phyloP scores from a whole-genome alignment of 2,329 filamentous ascomycete genomes.

The Colletotrichum simmondsii region DNA sequence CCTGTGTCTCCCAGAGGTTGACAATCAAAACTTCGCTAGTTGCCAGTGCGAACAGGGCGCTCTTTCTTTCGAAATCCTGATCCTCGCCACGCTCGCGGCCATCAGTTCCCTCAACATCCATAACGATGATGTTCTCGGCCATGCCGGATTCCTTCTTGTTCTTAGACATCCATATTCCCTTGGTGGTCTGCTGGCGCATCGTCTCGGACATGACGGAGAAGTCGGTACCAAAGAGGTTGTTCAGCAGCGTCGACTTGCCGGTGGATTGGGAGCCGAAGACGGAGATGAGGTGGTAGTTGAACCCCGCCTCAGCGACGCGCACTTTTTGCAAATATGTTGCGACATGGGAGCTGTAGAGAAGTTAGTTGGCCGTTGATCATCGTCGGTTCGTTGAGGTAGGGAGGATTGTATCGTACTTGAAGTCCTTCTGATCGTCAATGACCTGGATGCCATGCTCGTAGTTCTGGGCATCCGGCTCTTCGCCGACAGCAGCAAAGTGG shows the following conservation, averaged over 20 bases:
- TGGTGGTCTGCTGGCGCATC: constrained; percentile 95
- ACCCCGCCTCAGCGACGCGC: constrained; percentile 86
- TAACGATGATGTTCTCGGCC: constrained; percentile 98
- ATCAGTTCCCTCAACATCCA: constrained; percentile 99
- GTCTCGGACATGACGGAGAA: constrained; percentile 98
- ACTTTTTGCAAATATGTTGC: constrained; percentile 84
- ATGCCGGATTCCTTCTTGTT: constrained; percentile 82
- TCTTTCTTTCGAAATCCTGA: constrained; percentile 99
- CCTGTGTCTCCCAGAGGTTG: constrained; percentile 99
- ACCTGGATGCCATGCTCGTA: constrained; percentile 98
- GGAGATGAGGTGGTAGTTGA: constrained; percentile 99
- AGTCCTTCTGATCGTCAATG: constrained; percentile 94
- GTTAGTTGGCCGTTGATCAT: neutral
- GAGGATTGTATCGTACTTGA: constrained; percentile 77
- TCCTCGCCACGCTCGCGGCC: constrained; percentile 96
- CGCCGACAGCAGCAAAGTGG: constrained; percentile 81
- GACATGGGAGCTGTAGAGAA: constrained; percentile 73
- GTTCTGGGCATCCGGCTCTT: constrained; percentile 69
- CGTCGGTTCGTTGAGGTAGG: constrained; percentile 5
- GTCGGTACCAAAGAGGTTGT: constrained; percentile 93
- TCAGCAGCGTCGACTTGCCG: constrained; percentile 96
- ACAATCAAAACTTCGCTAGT: constrained; percentile 98
- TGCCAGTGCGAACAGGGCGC: constrained; percentile 93
- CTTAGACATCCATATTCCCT: constrained; percentile 99
- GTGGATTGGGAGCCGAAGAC: constrained; percentile 99